Conservation (phyloP, 2,329 filamentous ascomycete genomes). For the Penicillium sclerotigenum region DNA sequence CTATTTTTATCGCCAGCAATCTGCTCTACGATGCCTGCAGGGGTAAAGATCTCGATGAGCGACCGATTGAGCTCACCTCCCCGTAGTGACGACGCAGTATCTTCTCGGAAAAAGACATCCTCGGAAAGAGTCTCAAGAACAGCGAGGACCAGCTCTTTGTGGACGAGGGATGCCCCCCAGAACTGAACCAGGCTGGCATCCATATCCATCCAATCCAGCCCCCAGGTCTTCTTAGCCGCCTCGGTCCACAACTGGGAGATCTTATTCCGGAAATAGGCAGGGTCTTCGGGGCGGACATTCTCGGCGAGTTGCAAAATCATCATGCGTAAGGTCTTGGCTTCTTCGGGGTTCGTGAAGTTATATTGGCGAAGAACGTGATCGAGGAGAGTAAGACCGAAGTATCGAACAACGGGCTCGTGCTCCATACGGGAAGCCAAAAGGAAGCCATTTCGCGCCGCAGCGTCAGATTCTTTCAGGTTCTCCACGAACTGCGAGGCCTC, state of each 20-base stretch:
- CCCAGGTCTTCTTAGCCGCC: conserved; percentile 89
- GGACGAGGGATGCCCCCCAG: conserved; percentile 63
- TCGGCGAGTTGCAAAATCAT: conserved; percentile 79
- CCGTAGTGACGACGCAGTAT: conserved; percentile 77
- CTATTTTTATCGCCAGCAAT: conserved; percentile 71
- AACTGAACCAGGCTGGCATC: conserved; percentile 76
- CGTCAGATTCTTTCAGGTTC: conserved; percentile 70
- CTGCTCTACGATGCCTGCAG: conserved; percentile 68
- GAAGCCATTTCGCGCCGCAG: conserved; percentile 83
- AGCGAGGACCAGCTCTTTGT: conserved; percentile 83
- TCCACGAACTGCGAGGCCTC: conserved; percentile 86
- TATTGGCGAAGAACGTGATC: conserved; percentile 85
- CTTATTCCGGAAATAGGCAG: conserved; percentile 85
- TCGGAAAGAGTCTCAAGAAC: conserved; percentile 90
- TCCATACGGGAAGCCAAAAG: conserved; percentile 70
- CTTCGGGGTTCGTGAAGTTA: conserved; percentile 66
- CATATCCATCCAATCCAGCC: conserved; percentile 91
- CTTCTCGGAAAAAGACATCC: conserved; percentile 88
- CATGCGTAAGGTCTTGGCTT: conserved; percentile 65
- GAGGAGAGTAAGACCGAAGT: conserved; percentile 89
- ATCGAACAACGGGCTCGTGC: conserved; percentile 78
- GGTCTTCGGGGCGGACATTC: conserved; percentile 67
- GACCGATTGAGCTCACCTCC: conserved; percentile 82
- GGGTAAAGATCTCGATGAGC: conserved; percentile 91
- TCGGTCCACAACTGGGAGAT: conserved; percentile 93